phyloP scores from a whole-genome alignment of 192 early-diverging fungal genomes.

The Irineochytrium annulatum region DNA sequence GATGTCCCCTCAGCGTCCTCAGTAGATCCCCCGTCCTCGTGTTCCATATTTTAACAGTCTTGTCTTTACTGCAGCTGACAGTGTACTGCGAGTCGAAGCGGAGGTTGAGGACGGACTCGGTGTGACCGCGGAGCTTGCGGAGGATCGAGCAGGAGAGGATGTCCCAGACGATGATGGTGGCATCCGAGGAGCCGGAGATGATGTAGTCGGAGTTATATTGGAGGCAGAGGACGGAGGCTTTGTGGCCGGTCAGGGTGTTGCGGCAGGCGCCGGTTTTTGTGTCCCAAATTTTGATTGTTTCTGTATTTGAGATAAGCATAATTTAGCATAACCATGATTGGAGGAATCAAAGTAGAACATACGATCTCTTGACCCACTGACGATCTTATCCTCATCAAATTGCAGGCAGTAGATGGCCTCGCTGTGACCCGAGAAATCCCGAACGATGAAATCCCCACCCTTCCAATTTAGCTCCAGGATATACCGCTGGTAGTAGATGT shows the following conservation, averaged over 20 bases:
- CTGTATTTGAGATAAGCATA: constrained; percentile 15
- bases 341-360: constrained; percentile 6
- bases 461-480: constrained; percentile 72
- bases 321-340: background rate
- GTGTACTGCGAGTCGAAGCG: constrained; percentile 34
- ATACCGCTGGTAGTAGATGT: constrained; percentile 63
- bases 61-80: constrained; percentile 49
- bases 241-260: constrained; percentile 65
- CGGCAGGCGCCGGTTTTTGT: constrained; percentile 48
- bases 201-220: constrained; percentile 67
- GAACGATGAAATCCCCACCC: constrained; percentile 51
- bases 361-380: constrained; percentile 68
- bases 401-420: constrained; percentile 87
- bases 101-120: constrained; percentile 45
- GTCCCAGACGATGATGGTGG: constrained; percentile 74
- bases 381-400: constrained; percentile 66
- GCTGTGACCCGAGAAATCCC: constrained; percentile 63
- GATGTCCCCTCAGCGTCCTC: constrained; percentile 59
- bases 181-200: constrained; percentile 81
- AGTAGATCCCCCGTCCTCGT: constrained; percentile 53
- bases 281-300: constrained; percentile 72
- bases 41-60: constrained; percentile 70
- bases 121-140: constrained; percentile 33
- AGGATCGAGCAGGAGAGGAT: constrained; percentile 30
- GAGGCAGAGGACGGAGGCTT: constrained; percentile 79